Percentiles rank a stretch among this genome's conserved stretches.
Conservation (phyloP, 352 stramenopile genomes). For the Phytophthora agathidicida region DNA sequence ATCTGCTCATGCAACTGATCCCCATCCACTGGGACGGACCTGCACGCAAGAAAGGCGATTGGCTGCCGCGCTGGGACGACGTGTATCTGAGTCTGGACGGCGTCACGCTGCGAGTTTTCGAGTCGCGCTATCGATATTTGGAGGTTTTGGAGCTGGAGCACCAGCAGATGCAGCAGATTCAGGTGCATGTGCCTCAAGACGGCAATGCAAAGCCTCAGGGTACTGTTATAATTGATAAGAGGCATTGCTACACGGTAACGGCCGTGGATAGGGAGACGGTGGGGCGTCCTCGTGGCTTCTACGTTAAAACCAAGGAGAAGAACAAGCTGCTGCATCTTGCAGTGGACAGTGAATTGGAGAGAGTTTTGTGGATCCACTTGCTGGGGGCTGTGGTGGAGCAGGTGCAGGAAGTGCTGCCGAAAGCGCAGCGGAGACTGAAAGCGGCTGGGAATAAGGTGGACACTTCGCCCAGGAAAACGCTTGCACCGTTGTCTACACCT, state of each 20-base stretch:
- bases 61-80: conserved; percentile 82
- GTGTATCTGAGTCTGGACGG: conserved; percentile 71
- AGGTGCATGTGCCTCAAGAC: too few relatives aligned
- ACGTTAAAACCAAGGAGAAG: conserved; percentile 59
- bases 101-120: conserved; percentile 63
- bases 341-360: conserved; percentile 73
- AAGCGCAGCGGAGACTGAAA: conserved; percentile 37
- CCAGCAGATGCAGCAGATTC: conserved; percentile 33
- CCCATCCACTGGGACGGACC: conserved; percentile 72
- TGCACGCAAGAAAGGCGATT: conserved; percentile 76
- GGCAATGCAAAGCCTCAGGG: conserved; percentile 1
- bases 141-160: conserved; percentile 52
- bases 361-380: conserved; percentile 78
- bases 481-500: conserved; percentile 27
- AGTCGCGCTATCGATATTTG: conserved; percentile 64
- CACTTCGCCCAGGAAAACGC: conserved; percentile 21
- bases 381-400: conserved; percentile 70
- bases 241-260: conserved; percentile 60
- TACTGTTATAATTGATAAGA: conserved; percentile 34
- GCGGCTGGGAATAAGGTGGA: conserved; percentile 25
- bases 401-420: conserved; percentile 43
- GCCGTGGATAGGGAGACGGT: conserved; percentile 63
- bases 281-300: conserved; percentile 62
- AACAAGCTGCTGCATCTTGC: conserved; percentile 62
- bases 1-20: conserved; percentile 64